phyloP scores from a whole-genome alignment of 176 grass and related monocot species.

The Saccharum spontaneum region DNA sequence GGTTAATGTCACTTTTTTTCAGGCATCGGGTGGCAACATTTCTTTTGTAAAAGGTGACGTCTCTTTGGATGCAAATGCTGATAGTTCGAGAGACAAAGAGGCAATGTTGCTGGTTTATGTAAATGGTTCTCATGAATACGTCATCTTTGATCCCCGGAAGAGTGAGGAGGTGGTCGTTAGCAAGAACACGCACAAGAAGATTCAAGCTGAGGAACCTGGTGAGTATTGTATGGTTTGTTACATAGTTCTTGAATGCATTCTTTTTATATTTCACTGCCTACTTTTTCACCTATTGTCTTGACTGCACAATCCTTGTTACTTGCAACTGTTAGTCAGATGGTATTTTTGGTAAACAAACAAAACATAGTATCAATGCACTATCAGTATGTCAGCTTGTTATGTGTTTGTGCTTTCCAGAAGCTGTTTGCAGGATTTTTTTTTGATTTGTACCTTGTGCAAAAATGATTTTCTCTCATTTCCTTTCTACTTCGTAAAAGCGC shows the following conservation, averaged over 20 bases:
- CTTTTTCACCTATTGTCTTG: neutral
- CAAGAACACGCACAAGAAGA: constrained; percentile 37
- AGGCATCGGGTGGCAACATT: constrained; percentile 77
- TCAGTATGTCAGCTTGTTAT: neutral
- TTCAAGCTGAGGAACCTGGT: constrained; percentile 60
- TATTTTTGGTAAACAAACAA: neutral
- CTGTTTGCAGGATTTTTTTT: neutral
- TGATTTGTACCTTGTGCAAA: neutral
- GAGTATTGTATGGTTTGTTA: constrained; percentile 30
- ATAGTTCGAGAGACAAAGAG: constrained; percentile 29
- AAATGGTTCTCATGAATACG: constrained; percentile 79
- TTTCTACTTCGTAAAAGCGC: neutral
- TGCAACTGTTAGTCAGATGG: neutral
- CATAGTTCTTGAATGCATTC: neutral
- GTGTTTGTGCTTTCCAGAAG: neutral
- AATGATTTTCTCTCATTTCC: neutral
- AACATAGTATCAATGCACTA: neutral
- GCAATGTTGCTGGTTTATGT: constrained; percentile 55
- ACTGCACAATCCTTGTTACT: neutral
- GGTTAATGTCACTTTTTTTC: constrained; percentile 15
- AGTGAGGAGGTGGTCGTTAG: constrained; percentile 33
- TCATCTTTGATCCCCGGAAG: constrained; percentile 73
- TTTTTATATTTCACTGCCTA: neutral
- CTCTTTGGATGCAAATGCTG: constrained; percentile 33
- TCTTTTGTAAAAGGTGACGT: constrained; percentile 57